Evolutionary conservation across 768 basidiomycete species (phyloP), one percentile per base, ranked within the genome.

Genomic region (Termitomyces sp.): DNA sequence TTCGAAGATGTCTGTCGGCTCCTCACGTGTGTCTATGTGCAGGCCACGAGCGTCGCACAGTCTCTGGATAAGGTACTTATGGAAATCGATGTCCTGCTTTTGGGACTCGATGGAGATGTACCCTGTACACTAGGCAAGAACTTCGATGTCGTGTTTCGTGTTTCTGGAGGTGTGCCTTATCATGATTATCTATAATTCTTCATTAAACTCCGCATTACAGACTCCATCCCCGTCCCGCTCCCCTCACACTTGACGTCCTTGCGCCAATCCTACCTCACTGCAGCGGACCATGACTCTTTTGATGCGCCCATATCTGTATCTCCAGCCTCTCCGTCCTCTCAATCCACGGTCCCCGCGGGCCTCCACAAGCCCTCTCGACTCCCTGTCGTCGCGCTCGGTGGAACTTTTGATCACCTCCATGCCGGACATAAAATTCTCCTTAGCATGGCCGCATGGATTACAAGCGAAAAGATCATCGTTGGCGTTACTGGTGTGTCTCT

Each of bases 381-480:
- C 68, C 88, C 88, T 13, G 90, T 93, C 54, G 84, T 88, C n/a
- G 89, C 86, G 0, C 79, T 98, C 8, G 96, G 97, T 6, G 97
- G 97, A 0, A 98, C 97, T 0, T 98, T 98, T 72, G 97, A 99
- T 73, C 97, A 98, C 71, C 83, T 99, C 16, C 97, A 99, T 69
- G 85, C 94, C 4, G 97, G 96, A 0, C 97, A 99, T 76, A 97
- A 97, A 74, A 95, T 99, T 60, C 83, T 99, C 32, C 82, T 99
- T 12, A 91, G 93, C 67, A 93, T 97, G 86, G 89, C 85, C 13
- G 86, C 91, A 1, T 94, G 89, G 82, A 86, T 98, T 57, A 79
- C 95, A 0, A 69, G 74, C 47, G 71, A 79, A 62, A 95, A 94
- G 71, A 74, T 98, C 67, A 92, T 98, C 61, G 86, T 98, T 63